A percentile compares a stretch with the other conserved stretches of the same genome.
phyloP scores from a whole-genome alignment of 768 basidiomycete species.

The Auriscalpium microsporum region DNA sequence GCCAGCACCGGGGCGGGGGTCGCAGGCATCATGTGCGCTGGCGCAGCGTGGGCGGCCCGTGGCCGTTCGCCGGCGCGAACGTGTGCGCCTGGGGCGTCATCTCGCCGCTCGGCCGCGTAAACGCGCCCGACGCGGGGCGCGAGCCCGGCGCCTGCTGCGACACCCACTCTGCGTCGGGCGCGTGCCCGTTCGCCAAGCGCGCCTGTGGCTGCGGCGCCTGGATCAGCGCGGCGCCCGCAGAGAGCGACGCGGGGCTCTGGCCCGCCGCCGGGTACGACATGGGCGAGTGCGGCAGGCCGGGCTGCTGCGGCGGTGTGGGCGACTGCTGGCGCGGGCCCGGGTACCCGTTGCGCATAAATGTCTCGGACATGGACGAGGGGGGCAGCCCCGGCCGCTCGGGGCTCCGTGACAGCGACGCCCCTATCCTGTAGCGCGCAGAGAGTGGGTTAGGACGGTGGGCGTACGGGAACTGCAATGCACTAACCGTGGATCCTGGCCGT shows the following conservation, averaged over 20 bases:
- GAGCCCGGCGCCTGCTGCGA: conserved; percentile 8
- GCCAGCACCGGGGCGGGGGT: neutral
- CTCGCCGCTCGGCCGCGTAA: conserved; percentile 10
- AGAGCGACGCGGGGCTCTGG: conserved; percentile 33
- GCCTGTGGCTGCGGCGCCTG: conserved; percentile 31
- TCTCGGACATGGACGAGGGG: conserved; percentile 10
- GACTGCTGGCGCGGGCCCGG: conserved; percentile 11
- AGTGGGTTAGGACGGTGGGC: neutral
- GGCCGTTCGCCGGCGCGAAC: neutral
- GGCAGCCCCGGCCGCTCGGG: conserved; percentile 1
- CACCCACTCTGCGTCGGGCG: conserved; percentile 12
- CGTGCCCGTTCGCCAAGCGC: conserved; percentile 10
- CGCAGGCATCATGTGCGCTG: conserved; percentile 11
- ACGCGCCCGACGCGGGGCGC: conserved; percentile 9
- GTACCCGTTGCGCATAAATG: conserved; percentile 10
- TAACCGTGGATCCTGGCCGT: conserved; percentile 10
- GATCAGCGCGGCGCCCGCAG: conserved; percentile 34
- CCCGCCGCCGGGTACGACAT: conserved; percentile 10
- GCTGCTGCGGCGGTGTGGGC: conserved; percentile 5
- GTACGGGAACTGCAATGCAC: neutral
- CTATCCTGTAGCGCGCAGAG: neutral
- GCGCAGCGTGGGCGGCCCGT: conserved; percentile 11
- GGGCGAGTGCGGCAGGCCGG: neutral
- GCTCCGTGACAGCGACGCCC: neutral
- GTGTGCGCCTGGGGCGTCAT: conserved; percentile 4